phyloP scores from a whole-genome alignment of 225 moss, liverwort and hornwort species.

The Sphagnum tenellum region DNA sequence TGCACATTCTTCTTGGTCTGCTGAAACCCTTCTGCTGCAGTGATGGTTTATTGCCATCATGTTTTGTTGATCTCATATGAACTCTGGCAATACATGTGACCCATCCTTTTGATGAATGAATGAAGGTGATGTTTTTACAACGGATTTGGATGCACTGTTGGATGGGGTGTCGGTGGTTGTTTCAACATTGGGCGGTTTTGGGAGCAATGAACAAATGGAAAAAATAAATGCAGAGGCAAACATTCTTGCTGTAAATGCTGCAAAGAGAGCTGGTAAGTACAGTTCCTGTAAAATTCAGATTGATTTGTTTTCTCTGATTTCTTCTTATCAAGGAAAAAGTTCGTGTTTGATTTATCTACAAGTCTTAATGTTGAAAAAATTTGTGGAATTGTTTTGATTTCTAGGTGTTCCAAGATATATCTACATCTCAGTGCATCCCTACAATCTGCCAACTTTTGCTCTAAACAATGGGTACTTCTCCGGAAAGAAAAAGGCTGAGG shows the following conservation, averaged over 20 bases:
- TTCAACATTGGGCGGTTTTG: slow-evolving; percentile 73
- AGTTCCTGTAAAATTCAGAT: too few species aligned
- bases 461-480: slow-evolving; percentile 66
- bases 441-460: slow-evolving; percentile 70
- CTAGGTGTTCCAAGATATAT: slow-evolving; percentile 80
- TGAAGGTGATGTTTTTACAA: slow-evolving; percentile 80
- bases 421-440: slow-evolving; percentile 83
- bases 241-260: slow-evolving; percentile 71
- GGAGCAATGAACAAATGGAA: slow-evolving; percentile 82
- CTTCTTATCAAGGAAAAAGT: too few species aligned
- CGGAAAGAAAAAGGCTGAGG: slow-evolving; percentile 70
- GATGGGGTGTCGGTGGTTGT: slow-evolving; percentile 76
- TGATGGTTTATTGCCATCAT: neutral
- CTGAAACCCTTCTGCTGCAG: too few species aligned
- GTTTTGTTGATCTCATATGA: neutral
- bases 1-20: too few species aligned
- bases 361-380: too few species aligned
- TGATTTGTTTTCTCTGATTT: too few species aligned
- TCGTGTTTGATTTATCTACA: too few species aligned
- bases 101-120: neutral
- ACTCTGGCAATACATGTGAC: neutral
- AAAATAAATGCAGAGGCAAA: slow-evolving; percentile 87
- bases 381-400: too few species aligned
- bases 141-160: slow-evolving; percentile 82
- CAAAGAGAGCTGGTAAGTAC: slow-evolving; percentile 57